Evolutionary conservation across 2,329 filamentous ascomycete species (phyloP).

Genomic region (Xylariaceae sp.): DNA sequence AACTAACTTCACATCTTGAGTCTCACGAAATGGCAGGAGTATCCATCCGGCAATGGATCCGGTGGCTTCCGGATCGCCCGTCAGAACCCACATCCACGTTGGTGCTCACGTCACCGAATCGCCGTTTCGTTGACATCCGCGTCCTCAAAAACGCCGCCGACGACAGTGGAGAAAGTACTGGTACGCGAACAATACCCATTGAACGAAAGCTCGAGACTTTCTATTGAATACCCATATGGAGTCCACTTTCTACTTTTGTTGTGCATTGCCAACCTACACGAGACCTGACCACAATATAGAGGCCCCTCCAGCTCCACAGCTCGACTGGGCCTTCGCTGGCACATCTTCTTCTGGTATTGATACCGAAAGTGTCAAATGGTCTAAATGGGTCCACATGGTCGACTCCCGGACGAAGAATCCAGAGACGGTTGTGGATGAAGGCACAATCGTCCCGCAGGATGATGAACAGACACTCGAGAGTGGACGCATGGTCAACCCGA

Average conservation of each 20-base stretch:
- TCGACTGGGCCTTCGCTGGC: slow-evolving; percentile 67
- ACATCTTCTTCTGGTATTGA: slow-evolving; percentile 37
- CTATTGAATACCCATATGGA: not conserved
- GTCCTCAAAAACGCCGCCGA: slow-evolving; percentile 32
- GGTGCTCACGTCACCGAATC: slow-evolving; percentile 57
- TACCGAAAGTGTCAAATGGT: slow-evolving; percentile 31
- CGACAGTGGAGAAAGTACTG: not conserved
- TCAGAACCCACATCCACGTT: slow-evolving; percentile 60
- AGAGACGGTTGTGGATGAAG: slow-evolving; percentile 45
- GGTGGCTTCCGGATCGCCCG: slow-evolving; percentile 48
- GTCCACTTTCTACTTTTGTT: not conserved
- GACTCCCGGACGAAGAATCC: slow-evolving; percentile 46
- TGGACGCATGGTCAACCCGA: slow-evolving; percentile 57
- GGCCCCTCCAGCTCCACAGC: slow-evolving; percentile 10
- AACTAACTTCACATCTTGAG: not conserved
- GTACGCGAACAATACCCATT: not conserved
- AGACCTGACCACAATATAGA: not conserved
- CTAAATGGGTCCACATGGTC: slow-evolving; percentile 56
- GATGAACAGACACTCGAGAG: slow-evolving; percentile 44
- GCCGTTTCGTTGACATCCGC: slow-evolving; percentile 60
- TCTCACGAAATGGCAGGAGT: slow-evolving; percentile 31
- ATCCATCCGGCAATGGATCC: slow-evolving; percentile 56
- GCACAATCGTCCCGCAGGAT: slow-evolving; percentile 48
- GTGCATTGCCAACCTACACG: not conserved
- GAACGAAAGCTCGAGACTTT: not conserved